Evolutionary conservation across 345 rosid genomes (phyloP).

Genomic region (Gossypium anomalum): DNA sequence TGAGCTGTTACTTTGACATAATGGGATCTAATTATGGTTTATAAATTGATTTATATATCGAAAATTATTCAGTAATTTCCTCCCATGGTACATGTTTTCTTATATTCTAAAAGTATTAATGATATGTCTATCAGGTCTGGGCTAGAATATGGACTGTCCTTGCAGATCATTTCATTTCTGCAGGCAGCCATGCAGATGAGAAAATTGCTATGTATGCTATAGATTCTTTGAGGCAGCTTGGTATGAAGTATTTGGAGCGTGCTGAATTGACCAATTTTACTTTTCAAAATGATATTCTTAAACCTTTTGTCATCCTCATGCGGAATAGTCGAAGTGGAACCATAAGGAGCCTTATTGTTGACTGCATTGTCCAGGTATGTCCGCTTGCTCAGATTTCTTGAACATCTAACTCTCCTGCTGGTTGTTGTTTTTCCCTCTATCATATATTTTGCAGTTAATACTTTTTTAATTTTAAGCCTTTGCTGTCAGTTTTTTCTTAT

Average conservation of each 20-base stretch:
- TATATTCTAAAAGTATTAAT: conserved; percentile 8
- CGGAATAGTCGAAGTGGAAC: conserved; percentile 64
- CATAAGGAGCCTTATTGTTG: conserved; percentile 62
- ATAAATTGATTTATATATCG: not conserved
- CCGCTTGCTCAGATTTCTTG: conserved; percentile 14
- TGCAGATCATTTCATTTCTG: conserved; percentile 74
- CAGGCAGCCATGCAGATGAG: conserved; percentile 74
- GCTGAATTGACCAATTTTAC: conserved; percentile 70
- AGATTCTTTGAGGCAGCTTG: conserved; percentile 76
- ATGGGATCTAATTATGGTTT: conserved; percentile 3
- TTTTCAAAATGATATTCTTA: conserved; percentile 78
- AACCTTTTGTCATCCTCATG: conserved; percentile 72
- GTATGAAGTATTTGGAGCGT: conserved; percentile 74
- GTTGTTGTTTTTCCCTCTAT: not conserved
- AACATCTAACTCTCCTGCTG: not conserved
- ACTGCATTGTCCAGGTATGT: conserved; percentile 72
- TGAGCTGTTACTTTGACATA: not conserved
- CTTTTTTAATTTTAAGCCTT: not conserved
- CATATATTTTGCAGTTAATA: not conserved
- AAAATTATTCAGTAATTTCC: not conserved
- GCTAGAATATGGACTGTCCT: conserved; percentile 76
- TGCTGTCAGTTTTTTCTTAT: not conserved
- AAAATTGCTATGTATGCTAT: conserved; percentile 77
- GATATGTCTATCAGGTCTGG: conserved; percentile 55
- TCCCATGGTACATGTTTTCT: not conserved